Evolutionary conservation across 106 monocot genomes (phyloP).

Genomic region (Dendrobium huoshanense): DNA sequence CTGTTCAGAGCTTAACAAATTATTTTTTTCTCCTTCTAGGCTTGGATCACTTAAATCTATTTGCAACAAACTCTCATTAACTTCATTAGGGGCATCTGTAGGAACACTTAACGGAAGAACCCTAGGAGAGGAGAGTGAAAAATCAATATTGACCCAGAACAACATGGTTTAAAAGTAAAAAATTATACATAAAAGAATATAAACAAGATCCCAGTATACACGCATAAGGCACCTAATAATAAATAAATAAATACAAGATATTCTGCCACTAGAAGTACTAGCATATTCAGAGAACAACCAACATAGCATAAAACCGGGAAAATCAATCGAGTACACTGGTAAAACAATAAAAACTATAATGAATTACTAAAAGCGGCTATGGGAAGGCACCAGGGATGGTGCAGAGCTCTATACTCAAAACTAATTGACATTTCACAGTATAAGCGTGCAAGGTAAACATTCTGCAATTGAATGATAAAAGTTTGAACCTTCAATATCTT

Average conservation of each 20-base stretch:
- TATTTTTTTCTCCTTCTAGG: background rate
- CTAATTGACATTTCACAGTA: background rate
- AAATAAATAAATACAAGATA: background rate
- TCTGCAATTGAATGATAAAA: background rate
- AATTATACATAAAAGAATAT: background rate
- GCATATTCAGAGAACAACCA: background rate
- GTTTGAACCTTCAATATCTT: background rate
- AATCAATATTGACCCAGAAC: background rate
- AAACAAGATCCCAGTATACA: background rate
- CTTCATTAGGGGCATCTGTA: background rate
- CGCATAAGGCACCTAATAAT: background rate
- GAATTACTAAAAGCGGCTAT: background rate
- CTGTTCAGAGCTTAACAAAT: background rate
- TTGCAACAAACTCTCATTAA: background rate
- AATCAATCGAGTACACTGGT: background rate
- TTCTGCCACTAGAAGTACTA: background rate
- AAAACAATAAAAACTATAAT: background rate
- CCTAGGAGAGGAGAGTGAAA: background rate
- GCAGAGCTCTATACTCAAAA: background rate
- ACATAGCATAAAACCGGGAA: background rate
- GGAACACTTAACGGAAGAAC: conserved; percentile 2
- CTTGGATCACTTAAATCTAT: background rate
- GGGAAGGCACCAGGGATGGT: background rate
- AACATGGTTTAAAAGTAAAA: background rate
- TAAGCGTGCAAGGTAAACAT: background rate